These are phyloP conservation scores for Eremochloa ophiuroides DNA, from an alignment of 176 grass and related monocot species.

Conservation along the genomic window DNA sequence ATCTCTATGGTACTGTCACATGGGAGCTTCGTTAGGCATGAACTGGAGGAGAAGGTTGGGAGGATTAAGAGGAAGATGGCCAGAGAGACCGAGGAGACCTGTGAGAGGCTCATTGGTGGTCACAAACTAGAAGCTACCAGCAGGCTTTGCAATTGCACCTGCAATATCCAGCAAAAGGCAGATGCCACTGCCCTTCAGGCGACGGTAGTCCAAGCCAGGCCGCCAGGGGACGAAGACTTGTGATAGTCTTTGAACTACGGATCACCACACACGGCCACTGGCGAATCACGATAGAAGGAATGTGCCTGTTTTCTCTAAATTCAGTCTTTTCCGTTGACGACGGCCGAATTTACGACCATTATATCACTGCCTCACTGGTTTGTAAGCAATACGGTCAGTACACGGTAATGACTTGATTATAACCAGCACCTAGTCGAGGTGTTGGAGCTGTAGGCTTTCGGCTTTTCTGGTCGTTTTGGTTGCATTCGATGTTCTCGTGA, in stretches of 20 bases:
- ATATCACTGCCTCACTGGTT: background rate
- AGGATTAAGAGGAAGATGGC: background rate
- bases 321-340: background rate
- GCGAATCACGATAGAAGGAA: background rate
- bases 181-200: background rate
- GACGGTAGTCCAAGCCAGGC: too few species aligned
- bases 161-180: background rate
- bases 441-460: too few species aligned
- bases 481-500: too few species aligned
- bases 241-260: background rate
- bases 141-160: background rate
- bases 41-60: background rate
- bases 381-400: background rate
- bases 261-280: background rate
- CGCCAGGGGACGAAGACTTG: background rate
- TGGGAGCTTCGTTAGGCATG: background rate
- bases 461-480: too few species aligned
- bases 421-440: too few species aligned
- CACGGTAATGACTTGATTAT: background rate
- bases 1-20: background rate
- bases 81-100: background rate
- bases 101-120: background rate
- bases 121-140: background rate
- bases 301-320: background rate
- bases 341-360: background rate